Evolutionary conservation across 2,329 filamentous ascomycete genomes (phyloP), one percentile per base, ranked within the genome.

Genomic region (Fusarium bulbicola): DNA sequence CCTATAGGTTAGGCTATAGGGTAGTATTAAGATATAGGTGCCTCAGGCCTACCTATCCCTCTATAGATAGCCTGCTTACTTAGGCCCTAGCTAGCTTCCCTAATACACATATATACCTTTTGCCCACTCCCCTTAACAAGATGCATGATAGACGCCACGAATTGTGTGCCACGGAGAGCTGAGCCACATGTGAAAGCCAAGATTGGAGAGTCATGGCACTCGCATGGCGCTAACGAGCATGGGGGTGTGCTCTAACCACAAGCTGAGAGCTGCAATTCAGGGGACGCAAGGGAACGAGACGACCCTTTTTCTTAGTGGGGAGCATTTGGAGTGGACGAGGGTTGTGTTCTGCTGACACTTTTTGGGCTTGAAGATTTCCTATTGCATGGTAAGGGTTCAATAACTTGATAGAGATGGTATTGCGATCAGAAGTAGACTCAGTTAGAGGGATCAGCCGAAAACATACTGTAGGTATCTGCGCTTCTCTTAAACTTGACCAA

Each of bases 221-320:
- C 61, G 74, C 73, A 77, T 75, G 68, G 64, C 75, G 72, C 75
- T 76, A 77, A 57, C 11, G 56, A 56, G 47, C 52, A 63, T 66
- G 40, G 70, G 49, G 37, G 28, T 62, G 60, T 72, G 64, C 57
- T 70, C 59, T 58, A 45, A 66, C 47, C 57, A 68, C 59, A 62
- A 72, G 63, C 45, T 70, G 67, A 61, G 28, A 57, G 52, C 40
- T 59, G 58, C 59, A 49, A 67, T 73, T 71, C 70, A 71, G 66
- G 70, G 70, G 66, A 70, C 56, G 40, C 30, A 68, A 66, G 54
- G 69, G 69, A 52, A 59, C 40, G 26, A 47, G 52, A 26, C 50
- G 60, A 66, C 66, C 67, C 59, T 70, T 70, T 66, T 73, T 70
- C 61, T 54, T 49, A 63, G 54, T 60, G 60, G 65, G 42, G 59